Conservation (phyloP, 2,329 filamentous ascomycete species). For the Fusarium pseudocircinatum region DNA sequence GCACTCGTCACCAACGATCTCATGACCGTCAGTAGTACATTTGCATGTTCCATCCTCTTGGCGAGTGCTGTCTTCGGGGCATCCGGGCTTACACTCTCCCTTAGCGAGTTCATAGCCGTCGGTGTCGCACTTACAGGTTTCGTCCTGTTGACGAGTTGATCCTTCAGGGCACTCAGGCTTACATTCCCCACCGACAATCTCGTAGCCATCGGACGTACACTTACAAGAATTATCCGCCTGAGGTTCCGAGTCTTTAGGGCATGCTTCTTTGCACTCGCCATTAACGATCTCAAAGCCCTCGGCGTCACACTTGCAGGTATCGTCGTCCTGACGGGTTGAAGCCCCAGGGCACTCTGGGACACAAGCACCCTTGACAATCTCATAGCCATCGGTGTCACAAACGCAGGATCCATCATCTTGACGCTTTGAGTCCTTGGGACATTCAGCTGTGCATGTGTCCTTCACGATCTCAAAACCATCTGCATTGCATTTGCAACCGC, state of each 20-base stretch:
- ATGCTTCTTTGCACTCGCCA: not conserved
- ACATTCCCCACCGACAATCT: not conserved
- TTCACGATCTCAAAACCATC: not conserved
- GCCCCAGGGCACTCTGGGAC: not conserved
- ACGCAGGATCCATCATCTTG: not conserved
- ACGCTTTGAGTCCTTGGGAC: not conserved
- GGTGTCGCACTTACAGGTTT: not conserved
- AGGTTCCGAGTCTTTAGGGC: not conserved
- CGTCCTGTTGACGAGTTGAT: not conserved
- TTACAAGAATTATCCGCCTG: not conserved
- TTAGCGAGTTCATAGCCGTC: not conserved
- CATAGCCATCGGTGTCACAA: not conserved
- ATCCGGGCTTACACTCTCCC: not conserved
- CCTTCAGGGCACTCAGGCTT: not conserved
- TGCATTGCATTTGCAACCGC: not conserved
- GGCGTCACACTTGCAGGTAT: not conserved
- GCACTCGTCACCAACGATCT: not conserved
- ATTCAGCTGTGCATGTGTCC: not conserved
- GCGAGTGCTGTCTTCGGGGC: not conserved
- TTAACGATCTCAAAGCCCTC: fast-evolving
- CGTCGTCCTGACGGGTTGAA: not conserved
- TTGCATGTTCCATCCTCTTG: not conserved
- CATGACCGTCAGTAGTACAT: not conserved
- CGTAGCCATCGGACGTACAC: not conserved
- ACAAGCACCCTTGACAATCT: not conserved